Evolutionary conservation across 108 stramenopile species (phyloP).

Genomic region (Skeletonema grethae): DNA sequence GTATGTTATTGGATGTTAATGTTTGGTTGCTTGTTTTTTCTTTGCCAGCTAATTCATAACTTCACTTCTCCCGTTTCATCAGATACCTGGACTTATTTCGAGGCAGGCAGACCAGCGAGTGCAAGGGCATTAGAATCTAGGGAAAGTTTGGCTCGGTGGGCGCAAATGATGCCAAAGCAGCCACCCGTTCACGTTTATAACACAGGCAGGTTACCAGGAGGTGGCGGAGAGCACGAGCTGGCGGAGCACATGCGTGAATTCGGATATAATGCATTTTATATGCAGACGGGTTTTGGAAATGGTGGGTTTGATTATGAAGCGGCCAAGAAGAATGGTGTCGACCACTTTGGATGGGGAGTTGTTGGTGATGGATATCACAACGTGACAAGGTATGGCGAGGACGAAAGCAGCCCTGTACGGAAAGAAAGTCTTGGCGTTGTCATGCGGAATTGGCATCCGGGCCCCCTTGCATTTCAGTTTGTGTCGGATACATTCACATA

Average conservation of each 20-base stretch:
- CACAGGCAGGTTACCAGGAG: slow-evolving; percentile 12
- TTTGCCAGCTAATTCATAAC: neutral
- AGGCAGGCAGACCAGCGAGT: slow-evolving; percentile 9
- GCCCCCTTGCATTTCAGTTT: slow-evolving; percentile 52
- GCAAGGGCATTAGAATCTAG: neutral
- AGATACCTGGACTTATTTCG: slow-evolving; percentile 57
- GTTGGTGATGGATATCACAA: slow-evolving; percentile 60
- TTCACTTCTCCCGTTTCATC: neutral
- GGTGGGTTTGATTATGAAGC: slow-evolving; percentile 51
- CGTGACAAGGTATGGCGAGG: slow-evolving; percentile 47
- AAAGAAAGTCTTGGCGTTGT: slow-evolving; percentile 50
- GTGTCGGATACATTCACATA: slow-evolving; percentile 51
- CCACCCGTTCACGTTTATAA: slow-evolving; percentile 45
- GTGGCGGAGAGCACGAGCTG: slow-evolving; percentile 25
- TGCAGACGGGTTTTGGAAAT: slow-evolving; percentile 28
- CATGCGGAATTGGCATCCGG: slow-evolving; percentile 51
- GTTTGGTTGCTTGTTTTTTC: neutral
- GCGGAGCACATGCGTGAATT: slow-evolving; percentile 22
- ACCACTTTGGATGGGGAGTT: slow-evolving; percentile 40
- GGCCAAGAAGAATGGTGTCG: slow-evolving; percentile 25
- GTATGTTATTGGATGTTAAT: neutral
- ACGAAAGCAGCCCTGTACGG: slow-evolving; percentile 35
- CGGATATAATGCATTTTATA: slow-evolving; percentile 51
- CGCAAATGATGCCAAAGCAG: slow-evolving; percentile 49
- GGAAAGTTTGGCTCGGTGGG: slow-evolving; percentile 47